Evolutionary conservation across 306 rosid genomes (phyloP).

Genomic region (Parietaria judaica): DNA sequence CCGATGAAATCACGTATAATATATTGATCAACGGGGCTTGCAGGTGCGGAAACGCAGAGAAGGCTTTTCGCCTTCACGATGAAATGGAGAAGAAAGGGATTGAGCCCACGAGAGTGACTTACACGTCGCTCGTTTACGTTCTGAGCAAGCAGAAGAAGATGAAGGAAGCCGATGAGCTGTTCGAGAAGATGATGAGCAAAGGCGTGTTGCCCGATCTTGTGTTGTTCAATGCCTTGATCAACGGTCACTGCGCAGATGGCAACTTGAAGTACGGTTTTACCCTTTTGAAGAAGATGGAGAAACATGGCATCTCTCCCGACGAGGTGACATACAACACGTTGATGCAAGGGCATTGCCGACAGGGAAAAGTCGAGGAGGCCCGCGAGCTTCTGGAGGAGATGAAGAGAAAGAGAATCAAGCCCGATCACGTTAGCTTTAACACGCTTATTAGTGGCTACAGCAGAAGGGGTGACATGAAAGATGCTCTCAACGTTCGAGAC

Average conservation of each 20-base stretch:
- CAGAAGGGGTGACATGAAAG: conserved; percentile 61
- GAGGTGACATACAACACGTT: conserved; percentile 37
- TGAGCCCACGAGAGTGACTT: conserved; percentile 54
- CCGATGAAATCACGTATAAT: conserved; percentile 67
- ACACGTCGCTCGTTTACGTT: conserved; percentile 66
- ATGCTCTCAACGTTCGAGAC: conserved; percentile 64
- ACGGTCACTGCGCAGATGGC: conserved; percentile 53
- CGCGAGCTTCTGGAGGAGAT: conserved; percentile 59
- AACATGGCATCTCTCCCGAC: conserved; percentile 52
- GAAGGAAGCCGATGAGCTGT: conserved; percentile 64
- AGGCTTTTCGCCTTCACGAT: conserved; percentile 53
- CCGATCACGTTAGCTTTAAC: conserved; percentile 76
- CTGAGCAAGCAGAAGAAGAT: conserved; percentile 56
- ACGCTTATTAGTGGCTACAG: conserved; percentile 83
- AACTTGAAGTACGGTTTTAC: background rate
- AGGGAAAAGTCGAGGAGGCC: conserved; percentile 42
- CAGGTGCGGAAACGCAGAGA: conserved; percentile 56
- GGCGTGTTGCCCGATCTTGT: conserved; percentile 60
- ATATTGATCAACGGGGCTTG: conserved; percentile 72
- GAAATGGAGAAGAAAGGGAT: conserved; percentile 50
- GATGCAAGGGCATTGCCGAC: background rate
- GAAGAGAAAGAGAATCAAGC: conserved; percentile 78
- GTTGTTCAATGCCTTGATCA: conserved; percentile 71
- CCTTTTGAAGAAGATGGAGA: conserved; percentile 55
- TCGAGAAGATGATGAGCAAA: conserved; percentile 37